phyloP scores from a whole-genome alignment of 1,284 basidiomycete species.

The Ganoderma lucidum region DNA sequence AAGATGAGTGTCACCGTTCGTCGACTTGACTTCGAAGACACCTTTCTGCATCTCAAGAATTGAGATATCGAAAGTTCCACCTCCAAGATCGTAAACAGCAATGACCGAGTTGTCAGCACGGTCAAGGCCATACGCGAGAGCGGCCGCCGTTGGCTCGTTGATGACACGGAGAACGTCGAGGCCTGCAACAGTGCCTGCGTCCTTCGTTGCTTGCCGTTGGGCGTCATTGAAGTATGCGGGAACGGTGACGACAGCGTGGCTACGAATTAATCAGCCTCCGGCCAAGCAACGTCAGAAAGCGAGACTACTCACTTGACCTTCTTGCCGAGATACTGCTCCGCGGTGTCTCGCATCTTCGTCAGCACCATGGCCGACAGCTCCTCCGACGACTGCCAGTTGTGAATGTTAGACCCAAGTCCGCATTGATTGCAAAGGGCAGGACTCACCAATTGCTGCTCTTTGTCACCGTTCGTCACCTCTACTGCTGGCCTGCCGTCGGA shows the following conservation, averaged over 20 bases:
- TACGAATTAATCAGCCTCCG: constrained; percentile 36
- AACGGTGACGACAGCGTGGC: constrained; percentile 90
- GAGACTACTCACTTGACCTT: constrained; percentile 82
- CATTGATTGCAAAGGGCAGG: not conserved
- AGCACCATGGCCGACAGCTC: constrained; percentile 90
- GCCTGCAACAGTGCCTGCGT: constrained; percentile 96
- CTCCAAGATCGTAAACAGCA: constrained; percentile 88
- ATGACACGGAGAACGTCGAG: constrained; percentile 98
- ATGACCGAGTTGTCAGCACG: constrained; percentile 86
- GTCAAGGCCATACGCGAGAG: constrained; percentile 96
- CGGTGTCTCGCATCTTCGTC: constrained; percentile 96
- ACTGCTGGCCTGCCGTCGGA: constrained; percentile 77
- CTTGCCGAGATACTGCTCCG: constrained; percentile 92
- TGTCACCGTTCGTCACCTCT: constrained; percentile 82
- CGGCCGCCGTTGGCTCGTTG: constrained; percentile 98
- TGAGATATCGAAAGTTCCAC: constrained; percentile 99
- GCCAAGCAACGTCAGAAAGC: not conserved
- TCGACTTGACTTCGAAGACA: constrained; percentile 99
- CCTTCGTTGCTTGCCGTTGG: constrained; percentile 98
- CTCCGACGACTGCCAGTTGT: constrained; percentile 67
- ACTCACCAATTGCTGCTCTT: constrained; percentile 73
- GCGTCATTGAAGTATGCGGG: constrained; percentile 99
- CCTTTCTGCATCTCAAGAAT: constrained; percentile 99
- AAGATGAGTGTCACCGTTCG: constrained; percentile 98
- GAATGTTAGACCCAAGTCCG: not conserved